Percentiles rank a stretch among this genome's conserved stretches.
Evolutionary conservation across 148 eudicot species (phyloP).

Genomic region (Rhododendron kiyosumense): DNA sequence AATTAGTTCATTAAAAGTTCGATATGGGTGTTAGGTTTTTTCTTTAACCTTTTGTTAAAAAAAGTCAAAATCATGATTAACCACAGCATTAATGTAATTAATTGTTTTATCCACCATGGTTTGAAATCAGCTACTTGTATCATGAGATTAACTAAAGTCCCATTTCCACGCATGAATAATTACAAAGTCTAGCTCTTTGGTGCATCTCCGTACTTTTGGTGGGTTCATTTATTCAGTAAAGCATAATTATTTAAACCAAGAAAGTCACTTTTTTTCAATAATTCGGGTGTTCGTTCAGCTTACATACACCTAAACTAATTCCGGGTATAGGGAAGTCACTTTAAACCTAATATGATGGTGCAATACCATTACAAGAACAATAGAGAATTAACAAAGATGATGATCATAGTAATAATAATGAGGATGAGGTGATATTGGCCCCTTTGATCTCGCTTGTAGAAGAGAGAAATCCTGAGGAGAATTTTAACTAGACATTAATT

Average conservation of each 20-base stretch:
- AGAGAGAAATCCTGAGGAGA: too few relatives aligned
- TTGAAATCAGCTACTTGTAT: not conserved
- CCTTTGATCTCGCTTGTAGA: too few relatives aligned
- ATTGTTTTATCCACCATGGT: not conserved
- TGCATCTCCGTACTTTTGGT: not conserved
- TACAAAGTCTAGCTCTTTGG: not conserved
- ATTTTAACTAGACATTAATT: too few relatives aligned
- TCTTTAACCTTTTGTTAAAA: not conserved
- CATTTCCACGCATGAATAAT: conserved; percentile 5
- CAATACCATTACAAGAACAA: too few relatives aligned
- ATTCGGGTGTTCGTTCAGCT: too few relatives aligned
- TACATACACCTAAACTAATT: too few relatives aligned
- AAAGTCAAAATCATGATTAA: conserved; percentile 9
- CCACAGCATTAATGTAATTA: not conserved
- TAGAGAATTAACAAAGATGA: too few relatives aligned
- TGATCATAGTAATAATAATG: too few relatives aligned
- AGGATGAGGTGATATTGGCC: too few relatives aligned
- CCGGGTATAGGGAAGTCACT: too few relatives aligned
- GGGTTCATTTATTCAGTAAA: not conserved
- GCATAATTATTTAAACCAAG: not conserved
- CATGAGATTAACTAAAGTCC: not conserved
- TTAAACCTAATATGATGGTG: too few relatives aligned
- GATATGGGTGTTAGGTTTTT: not conserved
- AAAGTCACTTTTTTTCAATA: too few relatives aligned
- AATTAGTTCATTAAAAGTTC: not conserved